These are phyloP conservation scores for Ophiostoma angusticollis DNA, from an alignment of 2,329 filamentous ascomycete species.

Conservation along the genomic window DNA sequence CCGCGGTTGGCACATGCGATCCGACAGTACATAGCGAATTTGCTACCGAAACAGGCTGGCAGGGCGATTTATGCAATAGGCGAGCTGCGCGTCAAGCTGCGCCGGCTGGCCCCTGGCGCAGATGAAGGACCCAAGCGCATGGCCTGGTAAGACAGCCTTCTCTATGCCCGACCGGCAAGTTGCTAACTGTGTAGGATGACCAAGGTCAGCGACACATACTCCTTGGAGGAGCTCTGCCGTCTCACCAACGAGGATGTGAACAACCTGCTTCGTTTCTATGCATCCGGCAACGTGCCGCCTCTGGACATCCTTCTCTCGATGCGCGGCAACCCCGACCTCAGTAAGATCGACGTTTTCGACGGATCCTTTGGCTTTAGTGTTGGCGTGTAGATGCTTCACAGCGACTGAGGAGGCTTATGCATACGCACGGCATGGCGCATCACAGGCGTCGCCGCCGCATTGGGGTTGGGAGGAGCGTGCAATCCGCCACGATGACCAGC, in stretches of 20 bases:
- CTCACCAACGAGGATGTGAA: constrained; percentile 80
- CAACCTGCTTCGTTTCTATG: constrained; percentile 64
- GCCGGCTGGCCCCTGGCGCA: constrained; percentile 57
- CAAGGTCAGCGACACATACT: constrained; percentile 77
- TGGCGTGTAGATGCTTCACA: constrained; percentile 24
- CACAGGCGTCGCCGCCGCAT: no score
- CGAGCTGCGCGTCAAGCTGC: constrained; percentile 61
- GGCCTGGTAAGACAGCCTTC: constrained; percentile 54
- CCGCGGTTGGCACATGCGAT: constrained; percentile 83
- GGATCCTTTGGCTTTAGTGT: constrained; percentile 48
- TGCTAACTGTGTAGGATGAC: constrained; percentile 59
- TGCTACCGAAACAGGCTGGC: constrained; percentile 66
- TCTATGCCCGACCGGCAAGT: not conserved
- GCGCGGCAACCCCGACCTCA: constrained; percentile 30
- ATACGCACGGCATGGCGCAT: no score
- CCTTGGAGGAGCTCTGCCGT: constrained; percentile 68
- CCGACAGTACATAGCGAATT: constrained; percentile 63
- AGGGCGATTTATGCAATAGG: constrained; percentile 79
- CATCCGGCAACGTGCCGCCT: constrained; percentile 39
- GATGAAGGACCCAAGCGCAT: constrained; percentile 78
- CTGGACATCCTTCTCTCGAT: constrained; percentile 43
- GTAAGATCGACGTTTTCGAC: constrained; percentile 42
- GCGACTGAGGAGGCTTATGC: no score
- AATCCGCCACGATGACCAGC: no score
- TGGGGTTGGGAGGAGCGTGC: no score